Percentiles rank a stretch among this genome's conserved stretches.
These are phyloP conservation scores for Coniferiporia sulphurascens DNA, from an alignment of 1,284 basidiomycete genomes.

Conservation along the genomic window DNA sequence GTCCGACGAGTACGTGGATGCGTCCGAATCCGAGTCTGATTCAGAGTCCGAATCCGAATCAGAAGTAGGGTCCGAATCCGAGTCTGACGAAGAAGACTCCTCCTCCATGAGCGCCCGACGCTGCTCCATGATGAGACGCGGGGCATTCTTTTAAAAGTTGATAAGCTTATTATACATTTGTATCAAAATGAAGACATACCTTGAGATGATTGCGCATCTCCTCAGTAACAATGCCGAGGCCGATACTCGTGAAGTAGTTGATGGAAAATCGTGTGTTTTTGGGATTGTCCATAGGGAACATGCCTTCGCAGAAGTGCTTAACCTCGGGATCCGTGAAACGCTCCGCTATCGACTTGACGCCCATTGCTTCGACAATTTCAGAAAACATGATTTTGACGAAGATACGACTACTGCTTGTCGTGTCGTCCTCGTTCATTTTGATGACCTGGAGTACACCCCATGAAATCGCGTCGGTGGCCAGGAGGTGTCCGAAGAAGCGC, in stretches of 20 bases:
- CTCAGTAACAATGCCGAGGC: constrained; percentile 87
- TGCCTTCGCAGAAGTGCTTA: constrained; percentile 66
- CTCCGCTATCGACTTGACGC: constrained; percentile 77
- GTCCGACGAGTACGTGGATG: constrained; percentile 24
- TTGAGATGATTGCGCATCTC: constrained; percentile 95
- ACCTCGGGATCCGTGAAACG: constrained; percentile 87
- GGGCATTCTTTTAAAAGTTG: constrained; percentile 64
- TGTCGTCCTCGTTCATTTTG: constrained; percentile 97
- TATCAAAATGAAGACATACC: constrained; percentile 39
- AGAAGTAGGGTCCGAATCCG: constrained; percentile 38
- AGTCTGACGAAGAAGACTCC: constrained; percentile 60
- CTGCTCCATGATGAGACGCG: constrained; percentile 88
- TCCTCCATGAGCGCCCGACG: constrained; percentile 78
- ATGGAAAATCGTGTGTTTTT: constrained; percentile 97
- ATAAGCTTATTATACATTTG: constrained; percentile 1
- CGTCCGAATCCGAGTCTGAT: constrained; percentile 34
- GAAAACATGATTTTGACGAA: constrained; percentile 96
- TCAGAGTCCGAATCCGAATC: constrained; percentile 35
- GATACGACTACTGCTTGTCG: constrained; percentile 93
- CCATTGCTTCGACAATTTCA: constrained; percentile 93
- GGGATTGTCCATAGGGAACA: constrained; percentile 96
- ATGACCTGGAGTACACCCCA: constrained; percentile 86
- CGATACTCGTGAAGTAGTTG: constrained; percentile 97
- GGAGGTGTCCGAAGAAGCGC: constrained; percentile 90
- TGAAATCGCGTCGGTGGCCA: constrained; percentile 83